Evolutionary conservation across 1,139 yeast genomes (phyloP), one percentile per base, ranked within the genome.

Genomic region (Nakaseomyces bracarensis): DNA sequence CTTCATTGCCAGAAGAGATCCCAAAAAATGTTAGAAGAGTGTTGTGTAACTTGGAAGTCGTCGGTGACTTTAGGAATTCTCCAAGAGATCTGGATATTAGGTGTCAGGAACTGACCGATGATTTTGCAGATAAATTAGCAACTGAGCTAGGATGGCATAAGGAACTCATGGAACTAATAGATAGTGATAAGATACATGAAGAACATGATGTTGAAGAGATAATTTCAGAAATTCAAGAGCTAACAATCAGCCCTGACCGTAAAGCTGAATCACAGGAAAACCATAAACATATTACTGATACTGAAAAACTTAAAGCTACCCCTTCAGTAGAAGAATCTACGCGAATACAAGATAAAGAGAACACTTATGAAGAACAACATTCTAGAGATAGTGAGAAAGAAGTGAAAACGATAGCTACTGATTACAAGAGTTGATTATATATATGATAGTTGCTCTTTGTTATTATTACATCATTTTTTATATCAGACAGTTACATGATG

Each of bases 1-100:
- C 96, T 0, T 69, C 77, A 7, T 65, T 89, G 39, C 96, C 96
- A 0, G 65, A 74, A 3, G 86, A 82, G 54, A 74, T 81, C 0
- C 69, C 69, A 2, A 50, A 54, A 1, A 55, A 63, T 1, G 64
- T 75, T n/a, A 58, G 70, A 4, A 67, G 97, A 45, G 76, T 82
- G 0, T 68, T 89, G 46, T 72, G 86, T 26, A 89, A 91, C 57
- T 71, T 73, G 44, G 96, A 84, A 46, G 55, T 65, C 0, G 96
- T 85, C 3, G 97, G 97, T 0, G 81, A 76, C 49, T 82, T 82
- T 52, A 64, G 65, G 40, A 46, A 63, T 10, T 67, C 72, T 9
- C 66, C 71, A 4, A 68, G 94, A 46, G 61, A 71, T 23, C 52
- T 69, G 1, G 97, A 89, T 58, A 61, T 82, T 10, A 52, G 85